Evolutionary conservation across 2,329 filamentous ascomycete species (phyloP).

Genomic region (Dactylellina cionopaga): DNA sequence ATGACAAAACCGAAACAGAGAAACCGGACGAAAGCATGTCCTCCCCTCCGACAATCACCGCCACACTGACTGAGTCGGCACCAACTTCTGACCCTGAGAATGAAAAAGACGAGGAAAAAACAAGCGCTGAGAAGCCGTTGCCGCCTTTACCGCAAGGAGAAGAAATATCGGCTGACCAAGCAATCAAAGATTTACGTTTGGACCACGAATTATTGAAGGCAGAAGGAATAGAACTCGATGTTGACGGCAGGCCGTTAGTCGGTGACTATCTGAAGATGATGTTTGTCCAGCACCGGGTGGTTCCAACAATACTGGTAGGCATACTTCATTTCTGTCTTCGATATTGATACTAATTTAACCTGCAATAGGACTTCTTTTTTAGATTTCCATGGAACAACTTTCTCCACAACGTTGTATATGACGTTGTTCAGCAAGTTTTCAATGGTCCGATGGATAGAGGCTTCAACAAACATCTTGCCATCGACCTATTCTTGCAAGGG

Average conservation of each 20-base stretch:
- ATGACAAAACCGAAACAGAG: constrained; percentile 26
- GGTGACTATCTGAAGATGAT: constrained; percentile 95
- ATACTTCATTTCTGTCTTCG: neutral
- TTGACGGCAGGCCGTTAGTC: constrained; percentile 79
- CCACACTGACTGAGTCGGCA: constrained; percentile 27
- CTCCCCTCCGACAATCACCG: constrained; percentile 35
- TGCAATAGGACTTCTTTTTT: constrained; percentile 88
- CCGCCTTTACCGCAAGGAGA: constrained; percentile 53
- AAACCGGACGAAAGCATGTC: constrained; percentile 46
- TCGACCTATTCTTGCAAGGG: constrained; percentile 91
- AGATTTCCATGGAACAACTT: constrained; percentile 99
- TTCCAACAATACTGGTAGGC: constrained; percentile 91
- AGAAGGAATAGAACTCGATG: constrained; percentile 66
- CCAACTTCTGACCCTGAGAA: constrained; percentile 51
- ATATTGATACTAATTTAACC: constrained; percentile 21
- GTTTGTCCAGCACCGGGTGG: constrained; percentile 92
- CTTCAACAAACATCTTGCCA: constrained; percentile 86
- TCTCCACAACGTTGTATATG: constrained; percentile 97
- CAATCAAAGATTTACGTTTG: constrained; percentile 48
- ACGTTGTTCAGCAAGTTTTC: constrained; percentile 98
- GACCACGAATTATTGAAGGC: constrained; percentile 34
- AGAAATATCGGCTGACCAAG: constrained; percentile 43
- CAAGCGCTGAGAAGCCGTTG: constrained; percentile 54
- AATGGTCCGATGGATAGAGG: constrained; percentile 97
- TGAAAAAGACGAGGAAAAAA: constrained; percentile 53